Base-by-base conservation (phyloP, 2,329 filamentous ascomycete genomes). In the Knufia fluminis region DNA sequence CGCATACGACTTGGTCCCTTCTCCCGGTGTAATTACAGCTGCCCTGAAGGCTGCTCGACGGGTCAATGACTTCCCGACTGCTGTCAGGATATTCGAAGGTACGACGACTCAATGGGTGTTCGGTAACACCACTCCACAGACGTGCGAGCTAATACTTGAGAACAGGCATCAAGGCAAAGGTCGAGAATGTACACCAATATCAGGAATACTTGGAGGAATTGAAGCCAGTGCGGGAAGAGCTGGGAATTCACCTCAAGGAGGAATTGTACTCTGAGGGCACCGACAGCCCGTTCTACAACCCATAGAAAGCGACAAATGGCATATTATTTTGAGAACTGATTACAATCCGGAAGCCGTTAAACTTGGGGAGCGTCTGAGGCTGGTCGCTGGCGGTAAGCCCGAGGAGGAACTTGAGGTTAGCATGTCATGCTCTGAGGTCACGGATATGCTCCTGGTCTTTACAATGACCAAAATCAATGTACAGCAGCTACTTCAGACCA, bases 41-140 rank as follows among this genome's bases (percentile, higher is more conserved):
- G 92, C 92, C 58, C 81, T 98, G 64, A 89, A 85, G 73, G 92
- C 92, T 62, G 92, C 92, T 61, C 80, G 92, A 70, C 81, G 92
- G 70, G 92, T 98, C 68, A 96, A 98, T 73, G 92, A 98, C 78
- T 97, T 84, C 77, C 92, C 92, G 60, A 98, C 92, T 59, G 92
- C 92, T 62, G 92, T 98, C 66, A 87, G 92, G 67, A 84, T 98
- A 71, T 98, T 98, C 70, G 92, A 98, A 81, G 92, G 90, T 95
- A 80, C 64, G 45, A 23, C 8, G n/a, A 14, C 10, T n/a, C 38
- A 12, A 6, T 12, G 12, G 80, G 22, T 7, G 9, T 8, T 19
- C 22, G 16, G 7, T 17, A 17, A 4, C 17, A 17, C 19, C 22
- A 19, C 16, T 24, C 9, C 16, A 6, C 9, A 23, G 16, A 22